phyloP scores from a whole-genome alignment of 2,329 filamentous ascomycete species.

The Metarhizium album region DNA sequence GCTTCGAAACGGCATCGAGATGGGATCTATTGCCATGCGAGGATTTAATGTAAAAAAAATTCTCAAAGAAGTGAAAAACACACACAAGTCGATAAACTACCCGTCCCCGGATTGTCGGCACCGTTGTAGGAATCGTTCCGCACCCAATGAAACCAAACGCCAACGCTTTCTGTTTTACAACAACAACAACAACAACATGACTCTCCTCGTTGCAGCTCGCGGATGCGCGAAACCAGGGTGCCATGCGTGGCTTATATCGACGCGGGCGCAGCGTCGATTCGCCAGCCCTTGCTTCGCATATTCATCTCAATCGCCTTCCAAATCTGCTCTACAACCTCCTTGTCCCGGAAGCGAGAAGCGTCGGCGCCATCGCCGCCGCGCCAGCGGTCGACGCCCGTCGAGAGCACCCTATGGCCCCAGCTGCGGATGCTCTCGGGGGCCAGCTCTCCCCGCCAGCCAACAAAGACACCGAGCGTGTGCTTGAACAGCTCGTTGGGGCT shows the following conservation, averaged over 20 bases:
- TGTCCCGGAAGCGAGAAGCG: conserved; percentile 64
- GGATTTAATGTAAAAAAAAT: too few relatives aligned
- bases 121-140: background rate
- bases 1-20: too few relatives aligned
- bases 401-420: conserved; percentile 78
- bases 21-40: too few relatives aligned
- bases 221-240: background rate
- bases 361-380: conserved; percentile 42
- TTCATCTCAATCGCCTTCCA: conserved; percentile 83
- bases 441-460: conserved; percentile 83
- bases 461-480: conserved; percentile 76
- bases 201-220: too few relatives aligned
- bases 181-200: too few relatives aligned
- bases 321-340: conserved; percentile 85
- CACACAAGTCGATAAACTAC: too few relatives aligned
- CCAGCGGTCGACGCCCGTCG: conserved; percentile 77
- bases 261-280: conserved; percentile 54
- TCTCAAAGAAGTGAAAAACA: too few relatives aligned
- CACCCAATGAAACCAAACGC: conserved; percentile 3
- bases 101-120: background rate
- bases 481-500: conserved; percentile 80
- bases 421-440: conserved; percentile 65
- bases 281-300: conserved; percentile 82
- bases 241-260: conserved; percentile 28
- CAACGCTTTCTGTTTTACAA: conserved; percentile 1